Base-by-base conservation (phyloP, 2,329 filamentous ascomycete species). In the Aspergillus puulaauensis region DNA sequence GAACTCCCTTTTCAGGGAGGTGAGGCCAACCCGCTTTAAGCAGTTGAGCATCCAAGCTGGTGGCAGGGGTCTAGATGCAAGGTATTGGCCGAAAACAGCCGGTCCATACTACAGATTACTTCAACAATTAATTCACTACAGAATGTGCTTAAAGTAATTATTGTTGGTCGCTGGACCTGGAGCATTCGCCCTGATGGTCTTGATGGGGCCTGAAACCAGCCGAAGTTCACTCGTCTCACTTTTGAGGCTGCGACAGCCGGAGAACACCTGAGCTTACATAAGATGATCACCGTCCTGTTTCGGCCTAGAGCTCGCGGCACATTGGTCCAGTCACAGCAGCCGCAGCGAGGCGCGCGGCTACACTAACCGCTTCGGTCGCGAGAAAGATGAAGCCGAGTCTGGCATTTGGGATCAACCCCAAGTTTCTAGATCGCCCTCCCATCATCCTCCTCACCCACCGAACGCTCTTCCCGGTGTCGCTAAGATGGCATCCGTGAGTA, bases 401-500 rank as follows among this genome's bases (percentile, higher is more conserved):
- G 27, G 9, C 31, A 27, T 17, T 19, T n/a, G n/a, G 23, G 21
- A 45, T 44, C 37, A 51, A 27, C 50, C 39, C 40, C 45, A 33
- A 47, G 17, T 23, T 37, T 49, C 43, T 33, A 48, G 33, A 52
- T 31, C 27, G 35, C 23, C 14, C 41, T 44, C 14, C 19, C 43
- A 45, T 41, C 33, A 31, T 24, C 27, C 27, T 31, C 9, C 11
- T 35, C n/a, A 35, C 53, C 27, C 33, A 57, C 27, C 46, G 21
- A 47, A 54, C 21, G 23, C 17, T 52, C 43, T 44, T 15, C 17
- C 37, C 43, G 47, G 48, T 49, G 53, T 59, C 43, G 39, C 33
- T 24, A 69, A 49, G 53, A 79, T 79, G 76, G 72, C 77, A 39
- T 72, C 76, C 59, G 69, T 68, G 41, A 70, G 70, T 52, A 77